Evolutionary conservation across 768 basidiomycete genomes (phyloP).

Genomic region (Termitomyces bulborhizus): DNA sequence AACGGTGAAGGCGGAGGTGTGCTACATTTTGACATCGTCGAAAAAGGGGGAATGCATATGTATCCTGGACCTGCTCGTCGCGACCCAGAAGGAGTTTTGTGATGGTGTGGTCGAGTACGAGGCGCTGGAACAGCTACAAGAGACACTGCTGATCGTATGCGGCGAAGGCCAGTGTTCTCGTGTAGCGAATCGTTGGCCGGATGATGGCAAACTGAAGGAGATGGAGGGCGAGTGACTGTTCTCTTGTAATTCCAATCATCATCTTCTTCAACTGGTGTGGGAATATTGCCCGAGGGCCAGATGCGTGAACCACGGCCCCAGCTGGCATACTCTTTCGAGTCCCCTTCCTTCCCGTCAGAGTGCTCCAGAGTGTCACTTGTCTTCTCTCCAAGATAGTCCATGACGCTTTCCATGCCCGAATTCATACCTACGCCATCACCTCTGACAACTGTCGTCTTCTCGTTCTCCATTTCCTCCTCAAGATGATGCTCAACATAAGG

Average conservation of each 20-base stretch:
- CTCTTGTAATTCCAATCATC: constrained; percentile 14
- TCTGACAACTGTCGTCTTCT: constrained; percentile 59
- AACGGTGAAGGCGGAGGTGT: constrained; percentile 40
- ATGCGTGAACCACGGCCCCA: constrained; percentile 15
- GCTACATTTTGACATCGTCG: constrained; percentile 27
- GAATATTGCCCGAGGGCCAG: constrained; percentile 17
- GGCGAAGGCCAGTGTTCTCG: constrained; percentile 18
- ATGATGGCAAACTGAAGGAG: constrained; percentile 7
- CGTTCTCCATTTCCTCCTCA: constrained; percentile 66
- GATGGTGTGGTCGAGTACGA: constrained; percentile 6
- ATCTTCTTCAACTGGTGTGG: constrained; percentile 17
- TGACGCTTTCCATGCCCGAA: constrained; percentile 31
- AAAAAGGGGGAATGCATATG: constrained; percentile 19
- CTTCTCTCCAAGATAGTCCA: constrained; percentile 27
- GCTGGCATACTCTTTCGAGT: constrained; percentile 12
- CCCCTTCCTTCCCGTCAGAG: constrained; percentile 7
- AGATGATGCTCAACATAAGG: constrained; percentile 51
- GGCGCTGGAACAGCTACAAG: constrained; percentile 19
- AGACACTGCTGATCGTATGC: constrained; percentile 29
- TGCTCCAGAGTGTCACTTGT: constrained; percentile 9
- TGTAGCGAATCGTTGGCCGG: constrained; percentile 2
- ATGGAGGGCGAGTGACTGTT: constrained; percentile 9
- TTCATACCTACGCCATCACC: constrained; percentile 65
- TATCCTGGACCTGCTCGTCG: constrained; percentile 10
- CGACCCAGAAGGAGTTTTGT: constrained; percentile 7